phyloP scores from a whole-genome alignment of 2,329 filamentous ascomycete species.

The Pseudocercospora fijiensis region DNA sequence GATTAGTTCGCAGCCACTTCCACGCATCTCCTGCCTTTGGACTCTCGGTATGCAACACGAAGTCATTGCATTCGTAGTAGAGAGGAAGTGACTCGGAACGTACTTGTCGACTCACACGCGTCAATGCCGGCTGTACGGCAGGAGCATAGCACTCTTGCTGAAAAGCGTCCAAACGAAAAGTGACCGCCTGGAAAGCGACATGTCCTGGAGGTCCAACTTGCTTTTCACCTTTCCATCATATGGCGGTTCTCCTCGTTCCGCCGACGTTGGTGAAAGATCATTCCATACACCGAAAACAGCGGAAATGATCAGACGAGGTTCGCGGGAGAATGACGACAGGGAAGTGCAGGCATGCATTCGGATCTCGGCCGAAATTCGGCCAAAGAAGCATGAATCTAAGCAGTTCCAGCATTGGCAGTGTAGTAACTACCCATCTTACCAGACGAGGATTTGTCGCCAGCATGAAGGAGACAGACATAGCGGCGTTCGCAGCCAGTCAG shows the following conservation, averaged over 20 bases:
- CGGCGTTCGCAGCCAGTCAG: constrained; percentile 69
- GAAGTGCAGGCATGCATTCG: neutral
- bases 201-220: neutral
- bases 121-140: constrained; percentile 33
- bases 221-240: neutral
- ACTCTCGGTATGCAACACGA: constrained; percentile 36
- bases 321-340: neutral
- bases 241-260: no score
- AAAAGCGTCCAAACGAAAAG: constrained; percentile 35
- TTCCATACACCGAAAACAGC: no score
- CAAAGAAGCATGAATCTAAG: neutral
- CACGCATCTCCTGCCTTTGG: constrained; percentile 30
- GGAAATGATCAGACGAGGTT: neutral
- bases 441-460: neutral
- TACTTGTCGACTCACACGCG: constrained; percentile 31
- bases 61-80: constrained; percentile 34
- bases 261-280: no score
- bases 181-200: constrained; percentile 28
- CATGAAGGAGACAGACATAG: constrained; percentile 51
- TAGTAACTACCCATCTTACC: neutral
- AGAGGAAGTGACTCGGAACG: constrained; percentile 33
- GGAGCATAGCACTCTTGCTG: constrained; percentile 32
- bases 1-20: constrained; percentile 31
- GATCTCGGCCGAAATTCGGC: neutral
- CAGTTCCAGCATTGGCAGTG: neutral